Percentiles rank a stretch among this genome's conserved stretches.
Evolutionary conservation across 768 basidiomycete species (phyloP).

Genomic region (Trametopsis cervina): DNA sequence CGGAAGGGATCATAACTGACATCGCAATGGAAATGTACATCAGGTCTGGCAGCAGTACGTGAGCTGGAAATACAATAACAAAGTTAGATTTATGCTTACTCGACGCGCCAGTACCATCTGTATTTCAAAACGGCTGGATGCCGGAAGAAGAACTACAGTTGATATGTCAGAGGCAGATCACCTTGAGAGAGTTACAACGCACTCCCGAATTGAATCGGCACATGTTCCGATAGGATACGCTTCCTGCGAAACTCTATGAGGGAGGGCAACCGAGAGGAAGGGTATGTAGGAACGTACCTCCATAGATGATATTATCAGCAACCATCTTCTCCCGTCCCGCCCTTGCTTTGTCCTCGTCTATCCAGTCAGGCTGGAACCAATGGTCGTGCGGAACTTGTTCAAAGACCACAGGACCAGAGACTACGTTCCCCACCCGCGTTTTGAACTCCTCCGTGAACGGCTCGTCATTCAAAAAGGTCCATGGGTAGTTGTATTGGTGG

Average conservation of each 20-base stretch:
- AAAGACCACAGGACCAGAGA: slow-evolving; percentile 37
- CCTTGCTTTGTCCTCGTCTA: slow-evolving; percentile 59
- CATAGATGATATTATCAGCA: slow-evolving; percentile 40
- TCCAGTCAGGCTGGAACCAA: slow-evolving; percentile 69
- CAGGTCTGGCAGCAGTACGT: slow-evolving; percentile 38
- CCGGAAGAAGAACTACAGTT: slow-evolving; percentile 52
- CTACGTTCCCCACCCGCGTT: slow-evolving; percentile 20
- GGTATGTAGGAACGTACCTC: slow-evolving; percentile 28
- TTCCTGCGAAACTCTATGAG: slow-evolving; percentile 25
- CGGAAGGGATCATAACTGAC: slow-evolving; percentile 60
- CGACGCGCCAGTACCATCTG: slow-evolving; percentile 77
- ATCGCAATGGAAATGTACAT: slow-evolving; percentile 73
- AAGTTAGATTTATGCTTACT: slow-evolving; percentile 29
- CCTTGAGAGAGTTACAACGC: slow-evolving; percentile 15
- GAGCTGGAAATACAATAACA: not conserved
- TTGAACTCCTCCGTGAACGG: slow-evolving; percentile 75
- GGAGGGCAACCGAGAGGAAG: slow-evolving; percentile 4
- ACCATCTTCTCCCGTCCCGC: slow-evolving; percentile 47
- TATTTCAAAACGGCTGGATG: slow-evolving; percentile 61
- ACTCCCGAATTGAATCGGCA: slow-evolving; percentile 71
- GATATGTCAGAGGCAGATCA: not conserved
- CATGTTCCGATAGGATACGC: slow-evolving; percentile 64
- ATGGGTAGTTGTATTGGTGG: slow-evolving; percentile 70
- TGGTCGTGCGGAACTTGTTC: slow-evolving; percentile 52
- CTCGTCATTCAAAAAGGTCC: slow-evolving; percentile 84